Percentiles rank a stretch among this genome's conserved stretches.
These are phyloP conservation scores for Ceratobasidium sp. DNA, from an alignment of 1,284 basidiomycete species.

Conservation along the genomic window DNA sequence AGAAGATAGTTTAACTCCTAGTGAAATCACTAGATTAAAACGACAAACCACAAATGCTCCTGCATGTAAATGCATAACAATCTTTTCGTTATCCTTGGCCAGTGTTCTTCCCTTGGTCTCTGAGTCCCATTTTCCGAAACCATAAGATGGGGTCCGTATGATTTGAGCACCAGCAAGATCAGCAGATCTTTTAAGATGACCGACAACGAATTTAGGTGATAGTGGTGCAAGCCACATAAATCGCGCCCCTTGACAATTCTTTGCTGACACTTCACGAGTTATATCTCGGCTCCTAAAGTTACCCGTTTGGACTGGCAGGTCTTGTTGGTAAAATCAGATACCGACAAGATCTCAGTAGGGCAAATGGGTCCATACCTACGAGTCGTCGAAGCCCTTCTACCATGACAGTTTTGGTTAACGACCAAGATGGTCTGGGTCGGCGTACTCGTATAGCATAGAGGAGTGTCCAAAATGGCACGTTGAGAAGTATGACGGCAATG, in stretches of 20 bases:
- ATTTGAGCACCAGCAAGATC: constrained; percentile 53
- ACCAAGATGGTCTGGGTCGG: neutral
- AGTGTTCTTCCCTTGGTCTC: neutral
- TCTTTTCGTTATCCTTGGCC: constrained; percentile 28
- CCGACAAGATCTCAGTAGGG: no score
- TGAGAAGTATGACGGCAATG: no score
- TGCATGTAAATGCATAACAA: constrained; percentile 38
- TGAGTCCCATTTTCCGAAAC: constrained; percentile 47
- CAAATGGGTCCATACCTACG: no score
- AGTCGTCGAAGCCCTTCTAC: no score
- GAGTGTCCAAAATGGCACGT: no score
- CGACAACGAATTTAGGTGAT: constrained; percentile 56
- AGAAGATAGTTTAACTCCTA: neutral
- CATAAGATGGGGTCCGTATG: constrained; percentile 62
- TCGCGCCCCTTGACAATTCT: constrained; percentile 10
- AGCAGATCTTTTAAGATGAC: constrained; percentile 57
- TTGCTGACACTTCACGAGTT: neutral
- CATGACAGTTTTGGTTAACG: no score
- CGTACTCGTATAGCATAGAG: no score
- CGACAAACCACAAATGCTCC: constrained; percentile 32
- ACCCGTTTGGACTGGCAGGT: constrained; percentile 1
- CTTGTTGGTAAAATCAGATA: neutral
- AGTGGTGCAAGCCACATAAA: constrained; percentile 60
- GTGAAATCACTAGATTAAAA: neutral
- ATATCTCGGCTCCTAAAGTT: constrained; percentile 3